A percentile compares a stretch with the other conserved stretches of the same genome.
Evolutionary conservation across 169 alveolate genomes (phyloP).

Genomic region (Toxoplasma gondii): DNA sequence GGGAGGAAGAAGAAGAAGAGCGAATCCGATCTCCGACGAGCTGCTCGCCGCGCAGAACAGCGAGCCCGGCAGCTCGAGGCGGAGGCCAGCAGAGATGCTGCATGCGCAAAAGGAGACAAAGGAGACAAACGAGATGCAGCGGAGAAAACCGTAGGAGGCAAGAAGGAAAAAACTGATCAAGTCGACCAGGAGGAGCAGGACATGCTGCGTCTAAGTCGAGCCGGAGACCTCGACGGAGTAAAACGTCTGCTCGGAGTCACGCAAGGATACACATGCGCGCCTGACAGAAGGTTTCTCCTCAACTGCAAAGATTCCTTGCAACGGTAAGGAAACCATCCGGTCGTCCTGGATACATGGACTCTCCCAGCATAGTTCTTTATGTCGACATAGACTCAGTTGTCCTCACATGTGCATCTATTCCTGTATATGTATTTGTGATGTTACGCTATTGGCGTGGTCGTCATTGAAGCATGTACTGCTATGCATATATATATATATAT

Average conservation of each 20-base stretch:
- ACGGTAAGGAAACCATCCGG: neutral
- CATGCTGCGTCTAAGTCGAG: slow-evolving; percentile 7
- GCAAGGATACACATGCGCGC: neutral
- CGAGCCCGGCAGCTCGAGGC: neutral
- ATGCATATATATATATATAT: too few relatives aligned
- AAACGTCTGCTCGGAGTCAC: neutral
- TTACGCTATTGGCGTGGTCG: too few relatives aligned
- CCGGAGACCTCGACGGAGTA: slow-evolving; percentile 2
- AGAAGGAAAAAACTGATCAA: neutral
- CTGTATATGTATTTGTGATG: too few relatives aligned
- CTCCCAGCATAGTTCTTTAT: neutral
- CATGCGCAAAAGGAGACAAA: neutral
- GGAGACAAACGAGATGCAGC: neutral
- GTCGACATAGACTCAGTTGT: too few relatives aligned
- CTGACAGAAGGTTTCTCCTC: neutral
- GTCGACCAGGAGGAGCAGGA: slow-evolving; percentile 21
- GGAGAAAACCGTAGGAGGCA: neutral
- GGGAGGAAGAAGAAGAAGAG: neutral
- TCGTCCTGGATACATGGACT: neutral
- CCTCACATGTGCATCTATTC: too few relatives aligned
- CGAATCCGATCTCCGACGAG: slow-evolving; percentile 4
- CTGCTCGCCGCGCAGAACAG: neutral
- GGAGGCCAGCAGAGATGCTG: neutral
- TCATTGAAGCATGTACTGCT: too few relatives aligned
- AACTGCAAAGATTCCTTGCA: slow-evolving; percentile 24